These are phyloP conservation scores for Ogataea henricii DNA, from an alignment of 805 yeast genomes.

Conservation along the genomic window DNA sequence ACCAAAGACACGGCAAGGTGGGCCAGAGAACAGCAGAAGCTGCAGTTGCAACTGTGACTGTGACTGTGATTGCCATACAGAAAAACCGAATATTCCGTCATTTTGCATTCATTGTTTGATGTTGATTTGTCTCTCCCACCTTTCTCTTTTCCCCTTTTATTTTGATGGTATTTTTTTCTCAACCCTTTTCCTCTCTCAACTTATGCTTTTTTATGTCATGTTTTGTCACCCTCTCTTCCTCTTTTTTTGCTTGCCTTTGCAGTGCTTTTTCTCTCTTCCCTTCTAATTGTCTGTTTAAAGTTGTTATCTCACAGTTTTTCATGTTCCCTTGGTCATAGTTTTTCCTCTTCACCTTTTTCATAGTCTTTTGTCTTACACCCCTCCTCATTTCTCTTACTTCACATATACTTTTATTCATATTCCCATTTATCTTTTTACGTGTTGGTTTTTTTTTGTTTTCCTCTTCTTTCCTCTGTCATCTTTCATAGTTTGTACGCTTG, in stretches of 20 bases:
- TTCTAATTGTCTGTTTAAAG: slow-evolving; percentile 6
- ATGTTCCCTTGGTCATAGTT: slow-evolving; percentile 2
- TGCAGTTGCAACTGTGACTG: slow-evolving; percentile 20
- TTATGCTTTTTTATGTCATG: slow-evolving; percentile 8
- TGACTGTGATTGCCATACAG: slow-evolving; percentile 7
- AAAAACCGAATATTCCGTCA: slow-evolving; percentile 1
- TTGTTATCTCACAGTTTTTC: slow-evolving; percentile 3
- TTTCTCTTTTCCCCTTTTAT: slow-evolving; percentile 1
- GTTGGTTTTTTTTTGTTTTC: slow-evolving; percentile 3
- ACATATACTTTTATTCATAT: slow-evolving; percentile 5
- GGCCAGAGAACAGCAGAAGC: slow-evolving; percentile 87
- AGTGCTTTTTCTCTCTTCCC: background rate
- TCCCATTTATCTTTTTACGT: background rate
- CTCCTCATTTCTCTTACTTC: slow-evolving; percentile 3
- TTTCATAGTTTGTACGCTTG: slow-evolving; percentile 10
- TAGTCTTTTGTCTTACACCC: slow-evolving; percentile 2
- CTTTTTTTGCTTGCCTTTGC: slow-evolving; percentile 2
- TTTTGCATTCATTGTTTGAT: slow-evolving; percentile 7
- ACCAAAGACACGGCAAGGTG: slow-evolving; percentile 94
- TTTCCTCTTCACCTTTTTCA: background rate
- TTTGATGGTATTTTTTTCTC: background rate
- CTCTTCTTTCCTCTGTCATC: slow-evolving; percentile 13
- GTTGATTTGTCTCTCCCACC: slow-evolving; percentile 1
- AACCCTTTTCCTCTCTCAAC: slow-evolving; percentile 2
- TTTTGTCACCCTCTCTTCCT: slow-evolving; percentile 1